These are phyloP conservation scores for Metschnikowia amazonensis DNA, from an alignment of 805 yeast species.

Conservation along the genomic window DNA sequence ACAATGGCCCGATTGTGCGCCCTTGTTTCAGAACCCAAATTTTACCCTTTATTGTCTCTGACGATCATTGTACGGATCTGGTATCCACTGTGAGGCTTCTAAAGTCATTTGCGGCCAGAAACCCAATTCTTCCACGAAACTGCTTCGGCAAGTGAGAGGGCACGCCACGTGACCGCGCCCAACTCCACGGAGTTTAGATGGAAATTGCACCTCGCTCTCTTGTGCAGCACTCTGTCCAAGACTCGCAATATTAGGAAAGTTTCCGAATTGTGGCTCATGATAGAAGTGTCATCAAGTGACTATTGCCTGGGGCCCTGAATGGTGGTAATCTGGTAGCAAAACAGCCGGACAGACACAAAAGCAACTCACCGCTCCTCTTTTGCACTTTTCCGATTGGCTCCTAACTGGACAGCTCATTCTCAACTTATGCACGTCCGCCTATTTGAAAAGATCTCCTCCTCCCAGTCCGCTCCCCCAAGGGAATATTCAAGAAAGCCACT, in stretches of 20 bases:
- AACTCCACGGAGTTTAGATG: background rate
- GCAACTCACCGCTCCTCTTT: background rate
- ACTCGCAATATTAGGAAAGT: background rate
- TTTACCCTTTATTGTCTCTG: background rate
- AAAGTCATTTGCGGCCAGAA: background rate
- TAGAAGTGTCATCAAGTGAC: too few species aligned
- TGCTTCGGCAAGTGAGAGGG: background rate
- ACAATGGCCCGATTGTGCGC: background rate
- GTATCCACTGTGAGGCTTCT: too few species aligned
- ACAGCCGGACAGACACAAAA: background rate
- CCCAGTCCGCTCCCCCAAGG: background rate
- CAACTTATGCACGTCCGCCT: conserved; percentile 2
- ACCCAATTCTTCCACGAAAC: background rate
- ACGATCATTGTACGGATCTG: background rate
- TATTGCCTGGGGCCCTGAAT: too few species aligned
- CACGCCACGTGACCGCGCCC: conserved; percentile 1
- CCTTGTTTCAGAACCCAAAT: background rate
- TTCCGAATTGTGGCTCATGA: background rate
- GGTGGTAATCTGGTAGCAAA: background rate
- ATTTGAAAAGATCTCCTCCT: background rate
- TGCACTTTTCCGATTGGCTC: background rate
- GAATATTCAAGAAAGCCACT: background rate
- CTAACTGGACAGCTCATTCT: background rate
- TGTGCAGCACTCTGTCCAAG: background rate
- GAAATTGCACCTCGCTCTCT: background rate